These are phyloP conservation scores for Pichia gijzeniarum DNA, from an alignment of 805 yeast species.

Conservation along the genomic window DNA sequence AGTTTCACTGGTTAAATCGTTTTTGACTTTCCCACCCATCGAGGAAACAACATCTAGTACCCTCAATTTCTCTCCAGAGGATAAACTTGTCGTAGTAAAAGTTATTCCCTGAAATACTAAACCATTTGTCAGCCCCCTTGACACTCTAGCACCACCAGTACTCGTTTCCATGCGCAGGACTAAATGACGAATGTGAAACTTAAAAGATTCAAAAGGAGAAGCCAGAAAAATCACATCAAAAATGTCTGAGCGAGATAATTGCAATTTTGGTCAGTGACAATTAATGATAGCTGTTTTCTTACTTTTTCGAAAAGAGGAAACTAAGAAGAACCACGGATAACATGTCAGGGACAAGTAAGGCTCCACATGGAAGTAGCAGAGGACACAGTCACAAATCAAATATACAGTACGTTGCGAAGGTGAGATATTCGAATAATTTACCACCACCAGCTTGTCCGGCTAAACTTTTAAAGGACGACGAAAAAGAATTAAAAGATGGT, in stretches of 20 bases:
- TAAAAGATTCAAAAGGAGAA: too few species aligned
- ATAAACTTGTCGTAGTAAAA: slow-evolving; percentile 55
- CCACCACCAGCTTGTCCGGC: slow-evolving; percentile 96
- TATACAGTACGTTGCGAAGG: slow-evolving; percentile 57
- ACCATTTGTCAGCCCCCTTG: neutral
- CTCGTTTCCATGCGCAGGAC: too few species aligned
- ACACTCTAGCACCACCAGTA: too few species aligned
- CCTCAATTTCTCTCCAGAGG: slow-evolving; percentile 34
- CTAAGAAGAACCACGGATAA: neutral
- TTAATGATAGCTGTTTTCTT: too few species aligned
- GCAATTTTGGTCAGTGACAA: too few species aligned
- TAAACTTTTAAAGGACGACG: slow-evolving; percentile 49
- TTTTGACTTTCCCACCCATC: slow-evolving; percentile 54
- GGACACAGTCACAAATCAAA: slow-evolving; percentile 8
- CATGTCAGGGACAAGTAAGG: slow-evolving; percentile 5
- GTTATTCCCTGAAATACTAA: slow-evolving; percentile 41
- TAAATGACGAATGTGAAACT: too few species aligned
- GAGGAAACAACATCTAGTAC: slow-evolving; percentile 40
- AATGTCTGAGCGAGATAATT: too few species aligned
- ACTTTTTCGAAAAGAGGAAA: too few species aligned
- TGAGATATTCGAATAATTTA: slow-evolving; percentile 75
- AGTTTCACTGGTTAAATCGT: slow-evolving; percentile 56
- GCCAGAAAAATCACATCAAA: too few species aligned
- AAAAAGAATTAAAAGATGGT: slow-evolving; percentile 30
- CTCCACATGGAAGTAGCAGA: neutral